Evolutionary conservation across 176 grass and related monocot genomes (phyloP), one percentile per base, ranked within the genome.

Genomic region (Urochloa ruziziensis): DNA sequence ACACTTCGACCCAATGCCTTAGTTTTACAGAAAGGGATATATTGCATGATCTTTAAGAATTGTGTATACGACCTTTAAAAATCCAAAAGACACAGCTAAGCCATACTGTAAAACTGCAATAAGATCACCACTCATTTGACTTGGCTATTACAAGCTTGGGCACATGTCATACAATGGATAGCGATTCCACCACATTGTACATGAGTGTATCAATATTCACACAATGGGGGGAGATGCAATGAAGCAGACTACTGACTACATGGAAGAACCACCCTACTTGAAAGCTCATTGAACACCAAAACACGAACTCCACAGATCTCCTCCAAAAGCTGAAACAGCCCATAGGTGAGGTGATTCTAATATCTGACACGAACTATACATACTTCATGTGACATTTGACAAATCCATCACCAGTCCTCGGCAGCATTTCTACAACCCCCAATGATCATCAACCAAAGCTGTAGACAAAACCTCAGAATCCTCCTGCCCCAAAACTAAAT

Each of bases 351-450:
- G 23, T n/a, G 23, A 54, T 39, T 39, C n/a, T 33, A 16, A 67
- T 8, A 18, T 17, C n/a, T 33, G 16, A 67, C 15, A 28, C 7
- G 24, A 68, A 53, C 49, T 54, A 40, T 23, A 23, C 19, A n/a
- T 9, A 75, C 44, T 62, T 83, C 46, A 60, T 62, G 28, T 33
- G 25, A 35, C 28, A 70, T 48, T 60, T 60, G 51, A 85, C 4
- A 10, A 46, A 57, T 46, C 27, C 27, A 49, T 16, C 30, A 49
- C 32, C 7, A 63, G 4, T 30, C 16, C 30, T 59, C 34, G 11
- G 75, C 39, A 71, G 10, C 66, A 53, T 72, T 63, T 74, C 58
- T 37, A 52, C 39, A 72, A 52, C 18, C 17, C 67, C 43, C 77
- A 39, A 21, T 75, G 60, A 83, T 75, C 70, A 35, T 1, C 56